These are phyloP conservation scores for Fusarium concolor DNA, from an alignment of 2,329 filamentous ascomycete genomes.

Conservation along the genomic window DNA sequence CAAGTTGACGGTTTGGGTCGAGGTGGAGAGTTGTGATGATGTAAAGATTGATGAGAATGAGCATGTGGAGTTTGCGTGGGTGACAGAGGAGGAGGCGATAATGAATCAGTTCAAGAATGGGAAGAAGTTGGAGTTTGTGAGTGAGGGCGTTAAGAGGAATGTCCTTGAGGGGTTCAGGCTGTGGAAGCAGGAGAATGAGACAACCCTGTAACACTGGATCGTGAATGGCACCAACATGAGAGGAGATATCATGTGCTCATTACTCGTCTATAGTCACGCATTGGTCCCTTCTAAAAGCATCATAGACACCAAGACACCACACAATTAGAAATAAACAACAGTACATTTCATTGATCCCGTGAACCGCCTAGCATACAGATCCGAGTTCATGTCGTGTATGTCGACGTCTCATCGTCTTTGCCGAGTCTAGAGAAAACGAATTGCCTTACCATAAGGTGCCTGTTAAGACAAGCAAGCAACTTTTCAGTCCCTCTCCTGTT, in stretches of 20 bases:
- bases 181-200: conserved; percentile 27
- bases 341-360: conserved; percentile 47
- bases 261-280: conserved; percentile 39
- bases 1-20: conserved; percentile 47
- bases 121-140: conserved; percentile 49
- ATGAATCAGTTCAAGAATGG: conserved; percentile 43
- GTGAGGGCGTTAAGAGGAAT: conserved; percentile 47
- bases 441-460: conserved; percentile 5
- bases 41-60: conserved; percentile 52
- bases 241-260: conserved; percentile 34
- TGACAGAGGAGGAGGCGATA: conserved; percentile 51
- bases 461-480: conserved; percentile 27
- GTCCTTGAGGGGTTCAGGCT: conserved; percentile 52
- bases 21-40: conserved; percentile 40
- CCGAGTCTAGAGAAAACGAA: conserved; percentile 28
- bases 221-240: conserved; percentile 1
- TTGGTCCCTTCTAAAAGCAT: neutral
- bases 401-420: conserved; percentile 33
- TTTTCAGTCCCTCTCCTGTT: conserved; percentile 24
- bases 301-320: conserved; percentile 1
- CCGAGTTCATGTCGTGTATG: conserved; percentile 14
- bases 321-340: conserved; percentile 29
- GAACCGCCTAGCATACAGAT: conserved; percentile 45
- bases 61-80: conserved; percentile 55
- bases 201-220: neutral